Conservation (phyloP, 257 asterid genomes). For the Nicotiana otophora region DNA sequence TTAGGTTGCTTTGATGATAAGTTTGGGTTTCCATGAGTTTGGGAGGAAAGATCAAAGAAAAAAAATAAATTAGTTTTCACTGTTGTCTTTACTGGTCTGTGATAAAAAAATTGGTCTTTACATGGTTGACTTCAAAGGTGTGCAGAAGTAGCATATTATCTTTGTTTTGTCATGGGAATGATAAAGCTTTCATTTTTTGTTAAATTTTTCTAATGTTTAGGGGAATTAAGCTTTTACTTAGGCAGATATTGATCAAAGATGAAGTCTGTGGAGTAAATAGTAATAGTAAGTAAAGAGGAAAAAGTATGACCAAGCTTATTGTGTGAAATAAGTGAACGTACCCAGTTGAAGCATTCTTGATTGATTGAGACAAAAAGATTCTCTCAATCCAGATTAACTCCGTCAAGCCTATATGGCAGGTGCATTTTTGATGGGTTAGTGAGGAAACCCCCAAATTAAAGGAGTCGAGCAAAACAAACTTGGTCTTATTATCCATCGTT, state of each 20-base stretch:
- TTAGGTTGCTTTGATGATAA: background rate
- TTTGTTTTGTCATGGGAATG: background rate
- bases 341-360: background rate
- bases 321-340: background rate
- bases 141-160: background rate
- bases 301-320: background rate
- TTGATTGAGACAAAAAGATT: background rate
- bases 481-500: slow-evolving; percentile 2
- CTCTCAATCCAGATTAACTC: background rate
- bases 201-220: background rate
- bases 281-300: background rate
- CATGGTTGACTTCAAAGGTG: background rate
- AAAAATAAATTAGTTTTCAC: background rate
- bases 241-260: background rate
- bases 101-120: background rate
- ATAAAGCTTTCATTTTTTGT: background rate
- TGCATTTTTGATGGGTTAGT: background rate
- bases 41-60: background rate
- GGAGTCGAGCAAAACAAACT: background rate
- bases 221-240: background rate
- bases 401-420: background rate
- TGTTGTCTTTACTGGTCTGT: background rate
- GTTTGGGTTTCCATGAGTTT: background rate
- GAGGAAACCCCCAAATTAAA: background rate
- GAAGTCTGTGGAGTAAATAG: background rate